These are phyloP conservation scores for Moesziomyces antarcticus DNA, from an alignment of 1,284 basidiomycete species.

Conservation along the genomic window DNA sequence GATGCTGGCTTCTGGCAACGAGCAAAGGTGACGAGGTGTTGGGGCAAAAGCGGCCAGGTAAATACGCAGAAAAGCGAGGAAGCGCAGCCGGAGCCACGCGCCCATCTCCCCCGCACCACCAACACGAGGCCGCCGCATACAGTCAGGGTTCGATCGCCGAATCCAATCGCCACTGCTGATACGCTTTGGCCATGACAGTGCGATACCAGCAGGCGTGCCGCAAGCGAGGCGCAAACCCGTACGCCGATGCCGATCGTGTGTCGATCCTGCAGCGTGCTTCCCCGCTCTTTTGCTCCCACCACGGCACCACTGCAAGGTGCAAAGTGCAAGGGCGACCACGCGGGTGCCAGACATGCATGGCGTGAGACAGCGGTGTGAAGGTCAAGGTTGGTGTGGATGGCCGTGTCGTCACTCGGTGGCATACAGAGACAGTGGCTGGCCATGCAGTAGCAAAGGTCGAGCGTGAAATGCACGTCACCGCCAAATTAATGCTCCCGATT, in stretches of 20 bases:
- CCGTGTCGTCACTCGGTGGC: too few species aligned
- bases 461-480: slow-evolving; percentile 11
- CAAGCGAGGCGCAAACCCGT: neutral
- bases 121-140: too few species aligned
- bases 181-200: neutral
- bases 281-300: too few species aligned
- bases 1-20: too few species aligned
- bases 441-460: neutral
- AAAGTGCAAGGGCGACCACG: too few species aligned
- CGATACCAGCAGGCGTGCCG: neutral
- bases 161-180: neutral
- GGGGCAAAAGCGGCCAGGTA: neutral
- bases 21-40: neutral
- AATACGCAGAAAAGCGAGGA: neutral
- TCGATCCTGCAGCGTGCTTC: neutral
- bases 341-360: too few species aligned
- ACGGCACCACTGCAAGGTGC: too few species aligned
- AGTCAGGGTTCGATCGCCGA: neutral
- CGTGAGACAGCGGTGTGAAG: too few species aligned
- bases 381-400: too few species aligned
- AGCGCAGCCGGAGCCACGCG: neutral
- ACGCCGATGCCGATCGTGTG: neutral
- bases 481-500: neutral
- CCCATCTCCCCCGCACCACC: too few species aligned
- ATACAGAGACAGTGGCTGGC: too few species aligned